phyloP scores from a whole-genome alignment of 306 rosid genomes.

The Pterocarpus macrocarpus region DNA sequence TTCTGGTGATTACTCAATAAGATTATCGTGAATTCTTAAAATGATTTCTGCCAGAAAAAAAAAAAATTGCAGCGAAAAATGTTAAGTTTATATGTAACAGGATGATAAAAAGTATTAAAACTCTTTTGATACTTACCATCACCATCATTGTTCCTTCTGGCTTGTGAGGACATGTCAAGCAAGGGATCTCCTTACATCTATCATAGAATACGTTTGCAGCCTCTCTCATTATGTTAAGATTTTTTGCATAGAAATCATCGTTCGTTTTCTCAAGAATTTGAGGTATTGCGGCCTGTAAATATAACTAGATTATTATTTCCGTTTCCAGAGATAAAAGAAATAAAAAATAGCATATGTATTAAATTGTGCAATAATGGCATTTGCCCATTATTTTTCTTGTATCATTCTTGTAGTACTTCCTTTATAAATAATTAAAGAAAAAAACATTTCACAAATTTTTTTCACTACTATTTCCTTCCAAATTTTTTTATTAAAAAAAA shows the following conservation, averaged over 20 bases:
- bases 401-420: no score
- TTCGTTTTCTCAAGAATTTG: conserved; percentile 53
- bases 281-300: conserved; percentile 62
- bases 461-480: no score
- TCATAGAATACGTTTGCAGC: conserved; percentile 54
- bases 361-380: no score
- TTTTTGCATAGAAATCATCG: conserved; percentile 49
- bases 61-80: neutral
- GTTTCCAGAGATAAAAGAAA: no score
- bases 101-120: neutral
- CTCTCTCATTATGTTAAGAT: conserved; percentile 48
- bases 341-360: no score
- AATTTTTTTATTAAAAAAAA: no score
- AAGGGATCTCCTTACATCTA: conserved; percentile 60
- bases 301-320: neutral
- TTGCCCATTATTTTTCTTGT: no score
- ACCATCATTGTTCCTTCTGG: conserved; percentile 67
- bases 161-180: conserved; percentile 62
- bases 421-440: no score
- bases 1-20: no score
- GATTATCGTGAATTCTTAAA: neutral
- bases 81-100: neutral
- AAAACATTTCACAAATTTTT: no score
- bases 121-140: conserved; percentile 51
- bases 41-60: neutral